Conservation (phyloP, 164 flowering plant genomes). For the Dillenia turbinata region DNA sequence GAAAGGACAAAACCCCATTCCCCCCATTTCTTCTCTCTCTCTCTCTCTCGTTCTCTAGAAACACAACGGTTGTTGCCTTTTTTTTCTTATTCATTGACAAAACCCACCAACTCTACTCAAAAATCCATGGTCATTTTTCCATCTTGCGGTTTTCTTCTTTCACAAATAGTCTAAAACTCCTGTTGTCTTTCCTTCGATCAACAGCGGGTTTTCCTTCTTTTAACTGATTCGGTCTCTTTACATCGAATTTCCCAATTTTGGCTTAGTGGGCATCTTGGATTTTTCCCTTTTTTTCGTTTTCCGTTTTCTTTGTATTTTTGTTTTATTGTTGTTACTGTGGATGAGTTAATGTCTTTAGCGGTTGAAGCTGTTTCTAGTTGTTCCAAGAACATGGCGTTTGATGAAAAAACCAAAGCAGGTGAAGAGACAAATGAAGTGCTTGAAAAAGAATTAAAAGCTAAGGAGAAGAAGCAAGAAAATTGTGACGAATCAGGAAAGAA, state of each 20-base stretch:
- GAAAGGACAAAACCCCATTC: background rate
- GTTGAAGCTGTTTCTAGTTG: slow-evolving; percentile 28
- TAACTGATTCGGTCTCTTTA: too few species aligned
- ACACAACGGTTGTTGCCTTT: too few species aligned
- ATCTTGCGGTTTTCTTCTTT: background rate
- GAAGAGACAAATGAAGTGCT: slow-evolving; percentile 5
- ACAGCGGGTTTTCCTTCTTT: too few species aligned
- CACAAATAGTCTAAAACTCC: too few species aligned
- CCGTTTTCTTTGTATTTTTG: background rate
- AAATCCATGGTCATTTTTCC: slow-evolving; percentile 6
- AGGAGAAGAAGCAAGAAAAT: slow-evolving; percentile 7
- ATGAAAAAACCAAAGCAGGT: slow-evolving; percentile 19
- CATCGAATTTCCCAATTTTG: slow-evolving; percentile 1
- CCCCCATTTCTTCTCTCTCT: slow-evolving; percentile 3
- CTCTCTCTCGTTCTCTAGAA: background rate
- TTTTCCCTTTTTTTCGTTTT: background rate
- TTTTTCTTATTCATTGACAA: background rate
- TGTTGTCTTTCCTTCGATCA: too few species aligned
- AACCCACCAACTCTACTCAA: slow-evolving; percentile 2
- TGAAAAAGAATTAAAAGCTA: background rate
- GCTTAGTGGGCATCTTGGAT: background rate
- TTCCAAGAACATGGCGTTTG: slow-evolving; percentile 41
- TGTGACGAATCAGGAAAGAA: slow-evolving; percentile 14
- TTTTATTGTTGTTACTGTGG: background rate
- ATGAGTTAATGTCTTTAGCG: slow-evolving; percentile 22